Base-by-base conservation (phyloP, 202 grass and related monocot genomes). In the Musa balbisiana region DNA sequence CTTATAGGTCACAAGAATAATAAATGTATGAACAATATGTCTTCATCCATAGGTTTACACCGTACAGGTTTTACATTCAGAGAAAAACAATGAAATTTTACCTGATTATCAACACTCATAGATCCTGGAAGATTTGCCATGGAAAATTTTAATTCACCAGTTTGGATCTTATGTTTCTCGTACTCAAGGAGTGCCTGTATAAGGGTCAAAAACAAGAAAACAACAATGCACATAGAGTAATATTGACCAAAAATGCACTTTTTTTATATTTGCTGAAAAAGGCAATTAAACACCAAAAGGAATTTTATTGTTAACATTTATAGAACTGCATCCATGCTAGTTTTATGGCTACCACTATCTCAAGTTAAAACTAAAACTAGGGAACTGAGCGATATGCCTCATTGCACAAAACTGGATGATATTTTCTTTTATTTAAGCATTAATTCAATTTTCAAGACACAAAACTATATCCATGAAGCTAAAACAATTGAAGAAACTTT, bases 131-230 rank as follows among this genome's bases (percentile, higher is more conserved):
- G 68, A 73, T 86, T 82, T 66, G 91, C 83, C 83, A 87, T 73
- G 43, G 85, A 81, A 49, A 91, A 87, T 78, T 99, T 87, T 64
- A 99, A 85, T 65, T 92, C 77, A 62, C 95, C 91, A 58, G 83
- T 90, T 84, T 84, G 89, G 60, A 95, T 87, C 88, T 99, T 99
- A 76, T 95, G 75, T 68, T 95, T 99, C 87, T 99, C 95, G 20
- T 99, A 99, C 85, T 99, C 95, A 87, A 99, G 85, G 17, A 99
- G 85, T 82, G 95, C 94, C 94, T 98, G 74, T 55, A 86, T 10
- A 27, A 60, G 53, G 80, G 10, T 83, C 59, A 62, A 55, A 13
- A 75, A 78, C 56, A 23, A 2, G 62, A 51, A 52, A 78, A 20
- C n/a, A 79, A 15, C 17, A 72, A 63, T 53, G 52, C 15, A 17